A percentile compares a stretch with the other conserved stretches of the same genome.
Evolutionary conservation across 805 yeast species (phyloP).

Genomic region (Barnettozyma salicaria): DNA sequence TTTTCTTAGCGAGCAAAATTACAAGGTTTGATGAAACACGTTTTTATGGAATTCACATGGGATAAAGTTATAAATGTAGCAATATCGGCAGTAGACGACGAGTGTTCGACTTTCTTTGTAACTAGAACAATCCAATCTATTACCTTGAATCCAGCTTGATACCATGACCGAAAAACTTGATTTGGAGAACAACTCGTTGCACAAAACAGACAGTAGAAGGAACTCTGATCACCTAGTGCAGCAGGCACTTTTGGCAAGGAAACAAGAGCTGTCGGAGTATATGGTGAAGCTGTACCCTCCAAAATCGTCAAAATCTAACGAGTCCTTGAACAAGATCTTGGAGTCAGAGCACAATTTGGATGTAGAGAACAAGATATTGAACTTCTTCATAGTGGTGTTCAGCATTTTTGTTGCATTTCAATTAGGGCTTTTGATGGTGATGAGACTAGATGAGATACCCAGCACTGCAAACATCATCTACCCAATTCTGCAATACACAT

Average conservation of each 20-base stretch:
- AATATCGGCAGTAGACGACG: no score
- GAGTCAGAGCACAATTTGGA: background rate
- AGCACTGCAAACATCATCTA: background rate
- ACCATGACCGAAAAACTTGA: no score
- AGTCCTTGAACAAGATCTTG: background rate
- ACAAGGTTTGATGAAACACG: no score
- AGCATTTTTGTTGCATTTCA: slow-evolving; percentile 1
- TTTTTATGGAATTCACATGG: no score
- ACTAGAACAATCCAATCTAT: no score
- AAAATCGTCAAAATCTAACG: background rate
- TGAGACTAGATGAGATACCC: background rate
- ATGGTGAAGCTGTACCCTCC: slow-evolving; percentile 3
- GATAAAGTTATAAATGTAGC: no score
- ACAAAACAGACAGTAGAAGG: slow-evolving; percentile 5
- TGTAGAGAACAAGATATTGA: slow-evolving; percentile 5
- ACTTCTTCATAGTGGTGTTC: slow-evolving; percentile 1
- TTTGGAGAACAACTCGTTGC: no score
- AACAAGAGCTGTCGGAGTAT: background rate
- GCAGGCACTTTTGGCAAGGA: background rate
- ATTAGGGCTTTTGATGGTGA: background rate
- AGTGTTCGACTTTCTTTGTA: no score
- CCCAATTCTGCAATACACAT: slow-evolving; percentile 1
- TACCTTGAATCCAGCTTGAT: no score
- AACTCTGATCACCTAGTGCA: slow-evolving; percentile 4
- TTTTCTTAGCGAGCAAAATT: no score